A percentile compares a stretch with the other conserved stretches of the same genome.
Evolutionary conservation across 805 yeast genomes (phyloP).

Genomic region (Wickerhamiella nectarea): DNA sequence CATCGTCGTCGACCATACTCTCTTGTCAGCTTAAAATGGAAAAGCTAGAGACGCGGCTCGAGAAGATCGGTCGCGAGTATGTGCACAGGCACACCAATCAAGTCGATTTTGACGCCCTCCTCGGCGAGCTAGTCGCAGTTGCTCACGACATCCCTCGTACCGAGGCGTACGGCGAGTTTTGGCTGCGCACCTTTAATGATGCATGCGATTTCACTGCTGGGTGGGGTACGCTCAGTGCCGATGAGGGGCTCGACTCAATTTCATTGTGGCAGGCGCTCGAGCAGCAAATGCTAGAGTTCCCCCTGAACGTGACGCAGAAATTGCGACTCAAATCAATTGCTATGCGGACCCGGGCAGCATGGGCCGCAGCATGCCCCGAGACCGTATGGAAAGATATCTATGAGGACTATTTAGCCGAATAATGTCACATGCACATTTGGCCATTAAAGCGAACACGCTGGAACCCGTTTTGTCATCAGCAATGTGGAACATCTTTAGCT

Average conservation of each 20-base stretch:
- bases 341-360: background rate
- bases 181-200: slow-evolving; percentile 53
- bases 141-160: slow-evolving; percentile 28
- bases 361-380: background rate
- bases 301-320: slow-evolving; percentile 4
- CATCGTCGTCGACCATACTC: background rate
- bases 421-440: background rate
- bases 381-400: slow-evolving; percentile 2
- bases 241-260: background rate
- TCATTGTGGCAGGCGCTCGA: background rate
- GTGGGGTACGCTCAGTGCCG: slow-evolving; percentile 16
- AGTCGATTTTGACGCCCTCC: slow-evolving; percentile 13
- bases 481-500: slow-evolving; percentile 10
- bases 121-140: slow-evolving; percentile 24
- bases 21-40: background rate
- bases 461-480: background rate
- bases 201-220: slow-evolving; percentile 45
- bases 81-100: slow-evolving; percentile 18
- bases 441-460: too few species aligned
- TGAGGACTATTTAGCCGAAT: background rate
- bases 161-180: slow-evolving; percentile 30
- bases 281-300: background rate
- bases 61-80: slow-evolving; percentile 17
- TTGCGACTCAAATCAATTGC: slow-evolving; percentile 7
- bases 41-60: slow-evolving; percentile 18